phyloP scores from a whole-genome alignment of 2,329 filamentous ascomycete genomes.

The Eutypella sp. region DNA sequence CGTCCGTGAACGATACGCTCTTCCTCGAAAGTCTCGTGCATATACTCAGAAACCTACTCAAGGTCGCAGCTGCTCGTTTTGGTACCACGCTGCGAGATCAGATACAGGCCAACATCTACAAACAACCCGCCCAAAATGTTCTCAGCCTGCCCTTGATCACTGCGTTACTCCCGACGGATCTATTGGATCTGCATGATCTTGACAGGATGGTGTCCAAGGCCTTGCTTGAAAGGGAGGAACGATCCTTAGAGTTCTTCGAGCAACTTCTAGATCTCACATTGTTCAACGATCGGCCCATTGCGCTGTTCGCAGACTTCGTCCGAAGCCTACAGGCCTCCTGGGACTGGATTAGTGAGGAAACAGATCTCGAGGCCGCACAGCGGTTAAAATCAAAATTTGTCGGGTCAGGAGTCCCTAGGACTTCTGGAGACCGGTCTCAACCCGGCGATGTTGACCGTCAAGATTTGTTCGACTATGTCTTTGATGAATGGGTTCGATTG shows the following conservation, averaged over 20 bases:
- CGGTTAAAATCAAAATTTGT: slow-evolving; percentile 63
- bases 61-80: slow-evolving; percentile 44
- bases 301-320: slow-evolving; percentile 80
- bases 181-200: slow-evolving; percentile 59
- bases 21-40: slow-evolving; percentile 59
- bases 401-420: slow-evolving; percentile 35
- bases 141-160: slow-evolving; percentile 54
- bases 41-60: slow-evolving; percentile 55
- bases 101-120: slow-evolving; percentile 51
- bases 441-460: slow-evolving; percentile 57
- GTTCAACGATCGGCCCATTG: slow-evolving; percentile 70
- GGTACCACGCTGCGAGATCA: slow-evolving; percentile 49
- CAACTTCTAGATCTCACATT: slow-evolving; percentile 74
- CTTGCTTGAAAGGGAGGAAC: slow-evolving; percentile 64
- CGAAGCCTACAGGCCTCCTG: slow-evolving; percentile 76
- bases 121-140: slow-evolving; percentile 51
- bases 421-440: slow-evolving; percentile 41
- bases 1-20: slow-evolving; percentile 47
- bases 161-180: slow-evolving; percentile 53
- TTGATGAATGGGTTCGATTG: slow-evolving; percentile 89
- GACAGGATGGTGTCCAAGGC: slow-evolving; percentile 70
- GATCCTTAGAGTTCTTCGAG: slow-evolving; percentile 74
- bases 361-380: slow-evolving; percentile 58
- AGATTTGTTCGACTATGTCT: slow-evolving; percentile 90
- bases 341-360: slow-evolving; percentile 73